Base-by-base conservation (phyloP, 2,329 filamentous ascomycete species). In the Coniella lustricola region DNA sequence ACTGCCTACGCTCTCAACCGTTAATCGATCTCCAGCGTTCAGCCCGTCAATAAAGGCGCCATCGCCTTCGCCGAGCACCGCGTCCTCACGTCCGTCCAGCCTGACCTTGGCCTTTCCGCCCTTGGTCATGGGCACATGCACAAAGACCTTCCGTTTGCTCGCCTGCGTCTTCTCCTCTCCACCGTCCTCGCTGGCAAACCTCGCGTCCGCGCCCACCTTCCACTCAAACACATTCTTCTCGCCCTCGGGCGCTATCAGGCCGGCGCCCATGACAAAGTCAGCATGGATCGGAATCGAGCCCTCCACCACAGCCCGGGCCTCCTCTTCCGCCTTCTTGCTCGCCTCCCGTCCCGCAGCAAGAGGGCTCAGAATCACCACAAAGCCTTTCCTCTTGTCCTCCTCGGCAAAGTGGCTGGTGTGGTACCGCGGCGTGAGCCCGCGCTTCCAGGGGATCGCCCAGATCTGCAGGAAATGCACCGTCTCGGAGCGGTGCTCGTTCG, bases 401-500 rank as follows among this genome's bases (percentile, higher is more conserved):
- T 94, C 88, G 43, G 72, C 67, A 57, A 89, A 94, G 54, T 79
- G 77, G 52, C 73, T 75, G 4, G 86, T 93, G 64, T 89, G 85
- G 62, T 95, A 95, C 34, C 77, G 74, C 2, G 89, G 89, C 40
- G 75, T 74, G 41, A 95, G 72, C 0, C 86, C 84, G 18, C 74
- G 69, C 64, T 81, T 82, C 77, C 88, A 90, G 0, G 88, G 88
- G 43, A 87, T 71, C 1, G 84, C 87, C 89, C 88, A 95, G 58
- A 95, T 94, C 67, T 95, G 89, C 31, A 95, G 69, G 62, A 94
- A 94, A 62, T 94, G 88, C 12, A 88, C 85, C 20, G 84, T 80
- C 38, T 87, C 79, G 13, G 75, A 68, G 46, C 70, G 64, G 63
- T 88, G 82, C 67, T 93, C 82, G 66, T 91, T 93, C 67, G 84